A percentile compares a stretch with the other conserved stretches of the same genome.
Evolutionary conservation across 192 early-diverging fungal species (phyloP).

Genomic region (Coemansia sp.): DNA sequence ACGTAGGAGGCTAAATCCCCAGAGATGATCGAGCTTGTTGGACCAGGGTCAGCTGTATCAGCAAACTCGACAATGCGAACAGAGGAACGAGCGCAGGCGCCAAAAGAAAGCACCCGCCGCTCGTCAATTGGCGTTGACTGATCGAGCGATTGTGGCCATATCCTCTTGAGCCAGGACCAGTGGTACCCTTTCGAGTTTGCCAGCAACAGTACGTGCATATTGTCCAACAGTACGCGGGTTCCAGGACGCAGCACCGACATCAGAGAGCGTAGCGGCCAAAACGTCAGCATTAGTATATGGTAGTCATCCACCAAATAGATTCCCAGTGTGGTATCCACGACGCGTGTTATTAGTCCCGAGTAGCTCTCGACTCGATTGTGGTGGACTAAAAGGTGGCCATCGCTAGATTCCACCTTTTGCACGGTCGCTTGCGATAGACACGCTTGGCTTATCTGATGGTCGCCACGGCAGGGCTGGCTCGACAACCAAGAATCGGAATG

Average conservation of each 20-base stretch:
- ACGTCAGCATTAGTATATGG: constrained; percentile 36
- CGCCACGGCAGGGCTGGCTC: neutral
- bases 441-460: neutral
- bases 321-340: constrained; percentile 33
- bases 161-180: constrained; percentile 37
- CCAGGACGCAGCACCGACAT: constrained; percentile 31
- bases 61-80: constrained; percentile 30
- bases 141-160: neutral
- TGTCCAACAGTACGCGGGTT: constrained; percentile 34
- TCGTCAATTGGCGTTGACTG: neutral
- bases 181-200: constrained; percentile 25
- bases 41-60: neutral
- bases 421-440: neutral
- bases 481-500: neutral
- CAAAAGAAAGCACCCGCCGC: constrained; percentile 25
- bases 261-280: constrained; percentile 35
- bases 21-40: neutral
- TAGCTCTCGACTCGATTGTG: constrained; percentile 37
- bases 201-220: constrained; percentile 31
- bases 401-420: neutral
- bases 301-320: constrained; percentile 37
- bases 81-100: constrained; percentile 37
- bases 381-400: constrained; percentile 21
- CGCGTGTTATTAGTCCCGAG: constrained; percentile 28
- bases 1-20: constrained; percentile 1